Evolutionary conservation across 2,329 filamentous ascomycete genomes (phyloP).

Genomic region (Xylaria sp.): DNA sequence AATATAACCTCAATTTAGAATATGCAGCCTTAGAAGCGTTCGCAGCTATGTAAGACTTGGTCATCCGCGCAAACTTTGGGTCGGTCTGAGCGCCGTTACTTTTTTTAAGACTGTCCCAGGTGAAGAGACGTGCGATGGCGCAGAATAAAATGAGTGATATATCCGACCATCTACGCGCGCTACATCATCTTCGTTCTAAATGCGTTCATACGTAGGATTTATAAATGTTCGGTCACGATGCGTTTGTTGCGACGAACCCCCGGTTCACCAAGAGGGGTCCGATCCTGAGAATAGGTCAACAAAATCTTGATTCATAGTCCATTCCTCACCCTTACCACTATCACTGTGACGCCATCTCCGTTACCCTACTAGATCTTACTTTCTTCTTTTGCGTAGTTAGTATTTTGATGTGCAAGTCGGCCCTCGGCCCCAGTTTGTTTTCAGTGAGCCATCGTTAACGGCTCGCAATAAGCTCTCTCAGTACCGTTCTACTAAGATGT

Average conservation of each 20-base stretch:
- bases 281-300: no score
- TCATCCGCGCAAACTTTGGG: slow-evolving; percentile 18
- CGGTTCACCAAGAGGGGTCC: no score
- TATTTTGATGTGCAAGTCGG: no score
- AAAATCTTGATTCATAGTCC: no score
- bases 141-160: background rate
- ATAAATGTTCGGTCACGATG: background rate
- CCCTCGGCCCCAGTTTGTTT: no score
- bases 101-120: background rate
- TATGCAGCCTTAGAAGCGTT: background rate
- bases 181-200: background rate
- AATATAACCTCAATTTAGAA: slow-evolving; percentile 29
- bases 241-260: background rate
- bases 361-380: no score
- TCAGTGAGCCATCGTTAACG: no score
- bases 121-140: background rate
- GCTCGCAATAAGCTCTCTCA: no score
- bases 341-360: no score
- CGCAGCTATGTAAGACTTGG: slow-evolving; percentile 30
- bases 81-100: slow-evolving; percentile 16
- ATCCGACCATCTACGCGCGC: background rate
- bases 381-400: no score
- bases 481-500: no score
- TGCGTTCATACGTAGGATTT: background rate
- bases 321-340: no score